phyloP scores from a whole-genome alignment of 345 rosid species.

The Psidium friedrichsthalianum region DNA sequence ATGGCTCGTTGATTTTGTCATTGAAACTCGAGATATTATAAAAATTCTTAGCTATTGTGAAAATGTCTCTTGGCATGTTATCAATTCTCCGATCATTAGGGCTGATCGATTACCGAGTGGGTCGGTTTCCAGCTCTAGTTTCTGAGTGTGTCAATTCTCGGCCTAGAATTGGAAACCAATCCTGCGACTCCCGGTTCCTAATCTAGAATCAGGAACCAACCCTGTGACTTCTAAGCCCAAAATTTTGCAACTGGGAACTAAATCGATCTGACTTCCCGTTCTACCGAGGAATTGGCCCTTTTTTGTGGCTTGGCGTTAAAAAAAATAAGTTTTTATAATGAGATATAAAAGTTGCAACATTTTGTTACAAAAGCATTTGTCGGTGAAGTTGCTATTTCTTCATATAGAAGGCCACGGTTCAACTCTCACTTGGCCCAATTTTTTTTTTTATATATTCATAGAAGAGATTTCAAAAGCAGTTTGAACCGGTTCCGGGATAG shows the following conservation, averaged over 20 bases:
- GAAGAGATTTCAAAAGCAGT: neutral
- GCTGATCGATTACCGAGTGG: neutral
- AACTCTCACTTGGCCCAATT: neutral
- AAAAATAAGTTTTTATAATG: neutral
- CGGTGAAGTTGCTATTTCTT: neutral
- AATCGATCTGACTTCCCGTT: neutral
- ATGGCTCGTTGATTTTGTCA: neutral
- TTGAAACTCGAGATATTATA: neutral
- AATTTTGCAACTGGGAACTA: too few species aligned
- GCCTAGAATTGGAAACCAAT: neutral
- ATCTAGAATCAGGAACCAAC: neutral
- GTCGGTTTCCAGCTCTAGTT: neutral
- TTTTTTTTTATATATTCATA: fast-evolving
- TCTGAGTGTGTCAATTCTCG: fast-evolving
- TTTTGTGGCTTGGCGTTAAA: neutral
- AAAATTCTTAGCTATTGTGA: neutral
- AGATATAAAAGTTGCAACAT: neutral
- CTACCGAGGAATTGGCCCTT: neutral
- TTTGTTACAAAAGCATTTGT: neutral
- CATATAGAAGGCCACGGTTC: neutral
- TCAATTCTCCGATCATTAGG: neutral
- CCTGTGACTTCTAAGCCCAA: neutral
- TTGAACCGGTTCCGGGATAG: neutral
- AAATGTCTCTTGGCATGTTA: neutral
- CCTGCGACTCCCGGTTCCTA: too few species aligned